Evolutionary conservation across 805 yeast genomes (phyloP), one percentile per base, ranked within the genome.

Genomic region (Starmerella lactis-condensi): DNA sequence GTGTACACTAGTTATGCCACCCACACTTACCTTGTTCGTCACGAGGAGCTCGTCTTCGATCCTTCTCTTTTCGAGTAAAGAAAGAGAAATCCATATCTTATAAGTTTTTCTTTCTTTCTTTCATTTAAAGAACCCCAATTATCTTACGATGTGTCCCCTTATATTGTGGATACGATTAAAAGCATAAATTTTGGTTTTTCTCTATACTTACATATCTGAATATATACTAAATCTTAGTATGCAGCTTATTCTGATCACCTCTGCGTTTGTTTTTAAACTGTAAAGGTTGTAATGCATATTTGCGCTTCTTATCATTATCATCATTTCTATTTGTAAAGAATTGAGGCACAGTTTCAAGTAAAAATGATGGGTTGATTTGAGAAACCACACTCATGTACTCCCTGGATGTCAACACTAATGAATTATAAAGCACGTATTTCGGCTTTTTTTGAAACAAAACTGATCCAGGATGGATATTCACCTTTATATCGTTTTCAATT

Each of bases 351-450:
- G 70, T 65, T 41, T 76, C 83, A 1, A 50, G 50, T 11, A 83
- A 52, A 89, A 92, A 77, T 29, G 57, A 57, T 19, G 75, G 83
- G 24, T 73, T 69, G n/a, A 61, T 49, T 3, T 76, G 59, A 0
- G 81, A 68, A 52, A 77, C 66, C 45, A 82, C 72, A 41, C 74
- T 64, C 81, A 89, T 78, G 52, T 71, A 85, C 55, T 83, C 95
- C 49, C 74, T 78, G 17, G 81, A 67, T 0, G 98, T 85, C 29
- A 76, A 53, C 30, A 85, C 75, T 44, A 85, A 57, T 38, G 85
- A 91, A 45, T 82, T 81, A 50, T 79, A 89, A 11, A 85, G 57
- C 5, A 89, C 59, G 32, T 68, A 58, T 40, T 68, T 74, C 3
- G 83, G 74, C 19, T 82, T 8, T 14, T 89, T 91, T 36, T 69